Base-by-base conservation (phyloP, 306 rosid species). In the Arachis hypogaea region DNA sequence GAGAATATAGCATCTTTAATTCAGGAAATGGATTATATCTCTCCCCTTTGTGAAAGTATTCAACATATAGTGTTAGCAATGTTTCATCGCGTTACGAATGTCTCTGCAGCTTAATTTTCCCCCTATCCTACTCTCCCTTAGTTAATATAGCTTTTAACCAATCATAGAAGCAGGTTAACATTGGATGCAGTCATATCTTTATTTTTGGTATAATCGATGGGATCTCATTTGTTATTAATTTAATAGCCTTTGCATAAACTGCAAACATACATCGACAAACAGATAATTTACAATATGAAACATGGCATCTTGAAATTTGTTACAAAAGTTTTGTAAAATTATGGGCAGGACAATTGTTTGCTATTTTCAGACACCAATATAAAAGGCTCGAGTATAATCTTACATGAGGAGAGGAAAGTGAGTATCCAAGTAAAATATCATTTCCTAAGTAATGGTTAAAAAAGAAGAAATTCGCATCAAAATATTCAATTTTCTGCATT, bases 311-410 rank as follows among this genome's bases (percentile, higher is more conserved):
- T 49, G 74, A 59, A 72, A 74, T 56, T 11, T 38, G 59, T 5
- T 45, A 54, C 29, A 59, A 50, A 14, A 65, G 65, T 46, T 38
- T 46, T 50, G 42, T 18, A 57, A 65, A 57, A 57, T 16, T 66
- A 68, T 29, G 38, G 61, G 59, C 36, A 68, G 60, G 63, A 65
- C 29, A n/a, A 44, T 6, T n/a, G 56, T 33, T 33, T 44, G 58
- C 65, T 58, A 64, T 60, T 72, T 44, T 66, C 2, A 29, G 77
- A 67, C 71, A 66, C 52, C 57, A n/a, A 45, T 38, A 29, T 63
- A 56, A 18, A 64, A 64, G 58, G 62, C 64, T 58, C 3, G 16
- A 5, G 56, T 66, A 59, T 30, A 33, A 33, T 45, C 47, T 67
- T 30, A 42, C 36, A 43, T 30, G 80, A 11, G 69, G 18, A 33